These are phyloP conservation scores for Berkeleyomyces rouxiae DNA, from an alignment of 2,329 filamentous ascomycete species.

Conservation along the genomic window DNA sequence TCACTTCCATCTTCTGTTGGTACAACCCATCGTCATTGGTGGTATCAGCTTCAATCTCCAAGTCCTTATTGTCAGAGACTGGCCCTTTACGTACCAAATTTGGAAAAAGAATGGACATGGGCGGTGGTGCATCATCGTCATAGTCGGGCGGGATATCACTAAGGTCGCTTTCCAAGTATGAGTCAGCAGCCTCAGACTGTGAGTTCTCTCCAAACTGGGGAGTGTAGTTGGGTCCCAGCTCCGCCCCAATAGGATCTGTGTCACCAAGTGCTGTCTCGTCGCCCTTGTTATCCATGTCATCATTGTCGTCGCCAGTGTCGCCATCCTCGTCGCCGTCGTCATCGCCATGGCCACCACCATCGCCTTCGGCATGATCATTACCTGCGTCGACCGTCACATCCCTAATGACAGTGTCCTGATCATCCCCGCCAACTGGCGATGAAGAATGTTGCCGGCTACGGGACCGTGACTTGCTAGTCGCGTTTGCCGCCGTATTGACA, in stretches of 20 bases:
- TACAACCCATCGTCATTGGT: background rate
- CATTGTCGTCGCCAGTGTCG: conserved; percentile 16
- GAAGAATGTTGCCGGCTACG: background rate
- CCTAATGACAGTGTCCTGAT: conserved; percentile 29
- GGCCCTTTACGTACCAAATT: conserved; percentile 22
- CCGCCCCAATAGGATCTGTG: conserved; percentile 17
- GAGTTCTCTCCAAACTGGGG: conserved; percentile 18
- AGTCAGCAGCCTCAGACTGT: conserved; percentile 20
- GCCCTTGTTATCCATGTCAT: conserved; percentile 20
- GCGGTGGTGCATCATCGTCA: conserved; percentile 38
- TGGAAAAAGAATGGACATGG: conserved; percentile 28
- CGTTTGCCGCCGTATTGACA: background rate
- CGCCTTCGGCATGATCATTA: conserved; percentile 18
- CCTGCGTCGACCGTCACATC: conserved; percentile 22
- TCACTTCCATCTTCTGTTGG: conserved; percentile 1
- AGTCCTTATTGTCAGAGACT: conserved; percentile 9
- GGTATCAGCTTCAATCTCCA: background rate
- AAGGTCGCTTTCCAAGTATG: conserved; percentile 52
- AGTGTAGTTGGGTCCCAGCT: conserved; percentile 19
- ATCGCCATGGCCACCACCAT: conserved; percentile 19
- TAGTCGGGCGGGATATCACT: conserved; percentile 46
- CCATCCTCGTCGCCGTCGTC: conserved; percentile 16
- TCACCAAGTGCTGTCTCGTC: conserved; percentile 14
- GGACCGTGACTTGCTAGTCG: background rate
- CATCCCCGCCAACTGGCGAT: conserved; percentile 22